Base-by-base conservation (phyloP, 164 flowering plant genomes). In the Tetracentron sinense region DNA sequence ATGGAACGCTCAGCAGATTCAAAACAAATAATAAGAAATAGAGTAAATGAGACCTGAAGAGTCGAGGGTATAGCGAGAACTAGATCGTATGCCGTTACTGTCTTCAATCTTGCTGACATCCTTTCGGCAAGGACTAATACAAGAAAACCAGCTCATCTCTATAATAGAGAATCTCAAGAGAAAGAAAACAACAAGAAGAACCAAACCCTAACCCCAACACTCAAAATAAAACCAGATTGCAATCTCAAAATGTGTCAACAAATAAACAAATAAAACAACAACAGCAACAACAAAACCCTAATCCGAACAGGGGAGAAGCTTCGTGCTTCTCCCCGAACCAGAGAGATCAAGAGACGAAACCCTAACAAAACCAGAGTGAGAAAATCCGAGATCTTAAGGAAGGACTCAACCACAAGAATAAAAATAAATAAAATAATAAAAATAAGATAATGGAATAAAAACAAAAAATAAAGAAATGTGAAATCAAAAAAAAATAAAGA, bases 121-220 rank as follows among this genome's bases (percentile, higher is more conserved):
- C 29, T 66, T 76, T 17, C 75, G 55, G 0, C 62, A 62, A 52
- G 73, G 57, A 56, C 53, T 64, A 8, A 79, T 10, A 56, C 88
- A 83, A 60, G 75, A 65, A 66, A 83, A 79, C 64, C 85, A 81
- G 38, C 81, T 69, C 88, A 81, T 83, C 64, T 66, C 51, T 17
- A 38, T 0, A 52, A 63, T 20, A 42, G n/a, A 58, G 35, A 47
- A 10, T 8, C 12, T 1, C 14, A n/a, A 51, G 27, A n/a, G 1
- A 17, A 38, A 27, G 17, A 5, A 27, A n/a, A n/a, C n/a, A n/a
- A n/a, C n/a, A n/a, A 31, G 1, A 27, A n/a, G 48, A 46, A 23
- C 25, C 19, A 10, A 28, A 44, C 17, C 66, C 55, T 29, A 55
- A 20, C n/a, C 21, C 38, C 26, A 62, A 25, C 5, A 0, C 30